Conservation (phyloP, 768 basidiomycete species). For the Holtermannia corniformis region DNA sequence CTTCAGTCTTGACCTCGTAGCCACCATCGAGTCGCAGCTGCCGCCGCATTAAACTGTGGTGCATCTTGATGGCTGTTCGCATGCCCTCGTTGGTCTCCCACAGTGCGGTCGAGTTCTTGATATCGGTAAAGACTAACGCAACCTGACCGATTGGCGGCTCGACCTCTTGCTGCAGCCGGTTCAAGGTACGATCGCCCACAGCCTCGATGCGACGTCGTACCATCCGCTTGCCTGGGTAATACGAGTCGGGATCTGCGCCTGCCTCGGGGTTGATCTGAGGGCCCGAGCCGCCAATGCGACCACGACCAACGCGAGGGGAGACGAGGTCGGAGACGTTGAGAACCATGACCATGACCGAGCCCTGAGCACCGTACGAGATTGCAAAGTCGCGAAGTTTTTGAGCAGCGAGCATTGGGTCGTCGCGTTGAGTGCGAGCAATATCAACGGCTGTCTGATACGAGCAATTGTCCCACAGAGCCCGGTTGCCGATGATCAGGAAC, state of each 20-base stretch:
- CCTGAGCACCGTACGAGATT: conserved; percentile 89
- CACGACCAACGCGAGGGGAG: conserved; percentile 35
- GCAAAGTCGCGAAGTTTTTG: conserved; percentile 95
- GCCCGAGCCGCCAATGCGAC: conserved; percentile 3
- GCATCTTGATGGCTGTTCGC: conserved; percentile 82
- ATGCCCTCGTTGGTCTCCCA: conserved; percentile 97
- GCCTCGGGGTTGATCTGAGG: conserved; percentile 44
- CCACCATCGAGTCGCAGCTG: conserved; percentile 83
- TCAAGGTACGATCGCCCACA: conserved; percentile 41
- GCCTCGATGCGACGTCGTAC: conserved; percentile 31
- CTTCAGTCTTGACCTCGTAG: conserved; percentile 99
- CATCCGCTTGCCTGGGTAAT: conserved; percentile 17
- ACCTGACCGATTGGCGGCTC: conserved; percentile 75
- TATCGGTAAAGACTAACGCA: conserved; percentile 94
- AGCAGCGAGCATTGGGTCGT: conserved; percentile 78
- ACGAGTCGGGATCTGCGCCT: conserved; percentile 45
- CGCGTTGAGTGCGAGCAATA: conserved; percentile 66
- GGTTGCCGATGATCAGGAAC: conserved; percentile 90
- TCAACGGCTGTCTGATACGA: conserved; percentile 94
- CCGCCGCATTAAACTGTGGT: conserved; percentile 76
- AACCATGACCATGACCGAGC: conserved; percentile 97
- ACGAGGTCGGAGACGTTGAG: conserved; percentile 73
- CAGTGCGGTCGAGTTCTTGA: conserved; percentile 87
- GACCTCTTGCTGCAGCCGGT: conserved; percentile 61
- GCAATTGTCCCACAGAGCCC: conserved; percentile 86